Base-by-base conservation (phyloP, 2,329 filamentous ascomycete species). In the Cladosporium colombiae region DNA sequence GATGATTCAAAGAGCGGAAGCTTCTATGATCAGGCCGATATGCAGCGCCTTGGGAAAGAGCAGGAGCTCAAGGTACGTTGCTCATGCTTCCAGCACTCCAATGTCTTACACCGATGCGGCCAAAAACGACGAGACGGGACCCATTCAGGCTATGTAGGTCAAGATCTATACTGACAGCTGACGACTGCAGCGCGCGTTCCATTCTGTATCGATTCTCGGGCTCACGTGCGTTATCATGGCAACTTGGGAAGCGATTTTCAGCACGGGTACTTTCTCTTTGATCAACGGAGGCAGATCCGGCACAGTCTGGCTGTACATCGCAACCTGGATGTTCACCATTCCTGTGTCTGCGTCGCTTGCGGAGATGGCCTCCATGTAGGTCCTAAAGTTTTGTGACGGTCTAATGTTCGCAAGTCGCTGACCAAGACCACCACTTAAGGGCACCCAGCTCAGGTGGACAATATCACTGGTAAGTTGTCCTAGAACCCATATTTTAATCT, bases 311-410 rank as follows among this genome's bases (percentile, higher is more conserved):
- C 60, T 68, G 4, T 77, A 70, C 53, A 66, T 77, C 27, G 71
- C 70, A 60, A 72, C 70, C 0, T 73, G 70, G 21, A 55, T 75
- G 16, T 70, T 73, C 4, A 72, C 72, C 37, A 65, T 70, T 1
- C 71, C 73, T n/a, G 72, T 75, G 5, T 67, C 72, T 16, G 46
- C 71, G 16, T 72, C 69, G 6, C 59, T 75, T 40, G 70, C 71
- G 6, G 72, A 75, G 59, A 74, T 79, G 44, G 77, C 76, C 10
- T 78, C 76, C 46, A 75, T 77, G 60, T 70, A 52, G 25, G 49
- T 25, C 6, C 13, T 16, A 6, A 25, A 27, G 6, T 6, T 18
- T 25, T 25, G 2, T 14, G 23, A 52, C 21, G 7, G 25, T 11
- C 3, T 52, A 10, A 25, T 7, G 16, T 52, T 10, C 6, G 11